Evolutionary conservation across 306 rosid genomes (phyloP).

Genomic region (Heteromeles arbutifolia): DNA sequence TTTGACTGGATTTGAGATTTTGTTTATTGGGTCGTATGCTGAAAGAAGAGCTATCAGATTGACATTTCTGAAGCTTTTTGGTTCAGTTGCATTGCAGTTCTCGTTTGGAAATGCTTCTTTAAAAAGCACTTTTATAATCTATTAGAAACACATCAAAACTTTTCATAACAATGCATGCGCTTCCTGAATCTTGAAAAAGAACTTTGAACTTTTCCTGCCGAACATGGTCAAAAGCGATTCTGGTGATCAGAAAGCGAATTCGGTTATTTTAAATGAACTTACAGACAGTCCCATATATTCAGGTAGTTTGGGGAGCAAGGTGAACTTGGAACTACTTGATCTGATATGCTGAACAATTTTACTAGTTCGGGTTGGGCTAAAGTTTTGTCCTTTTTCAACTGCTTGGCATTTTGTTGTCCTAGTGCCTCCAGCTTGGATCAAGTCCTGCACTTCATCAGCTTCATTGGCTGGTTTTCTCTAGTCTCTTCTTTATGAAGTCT

Average conservation of each 20-base stretch:
- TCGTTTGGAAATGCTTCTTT: background rate
- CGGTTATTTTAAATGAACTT: too few relatives aligned
- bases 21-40: background rate
- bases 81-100: background rate
- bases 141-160: too few relatives aligned
- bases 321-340: slow-evolving; percentile 3
- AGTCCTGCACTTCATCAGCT: background rate
- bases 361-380: background rate
- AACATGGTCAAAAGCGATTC: too few relatives aligned
- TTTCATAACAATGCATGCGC: too few relatives aligned
- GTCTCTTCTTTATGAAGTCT: background rate
- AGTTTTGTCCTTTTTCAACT: background rate
- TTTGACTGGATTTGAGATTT: background rate
- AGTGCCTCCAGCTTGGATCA: background rate
- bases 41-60: background rate
- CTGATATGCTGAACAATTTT: background rate
- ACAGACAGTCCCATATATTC: background rate
- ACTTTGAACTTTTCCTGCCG: too few relatives aligned
- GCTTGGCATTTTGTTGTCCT: background rate
- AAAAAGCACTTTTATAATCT: too few relatives aligned
- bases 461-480: background rate
- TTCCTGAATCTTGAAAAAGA: too few relatives aligned
- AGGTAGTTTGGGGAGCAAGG: background rate
- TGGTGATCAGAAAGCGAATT: too few relatives aligned
- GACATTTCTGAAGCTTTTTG: background rate